phyloP scores from a whole-genome alignment of 768 basidiomycete genomes.

The Rhizopogon rudus region DNA sequence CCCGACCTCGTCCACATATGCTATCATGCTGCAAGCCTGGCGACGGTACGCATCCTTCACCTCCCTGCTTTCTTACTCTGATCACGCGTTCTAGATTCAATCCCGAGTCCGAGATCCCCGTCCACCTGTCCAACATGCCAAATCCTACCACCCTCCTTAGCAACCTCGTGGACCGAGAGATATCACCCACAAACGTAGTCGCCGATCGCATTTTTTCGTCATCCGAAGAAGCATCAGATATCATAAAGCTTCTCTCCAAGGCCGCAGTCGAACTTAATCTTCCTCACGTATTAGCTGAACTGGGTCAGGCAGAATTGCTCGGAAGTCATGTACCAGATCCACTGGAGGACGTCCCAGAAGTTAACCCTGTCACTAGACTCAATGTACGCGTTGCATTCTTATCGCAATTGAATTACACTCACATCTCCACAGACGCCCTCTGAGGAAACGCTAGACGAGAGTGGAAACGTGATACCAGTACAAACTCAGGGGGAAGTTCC shows the following conservation, averaged over 20 bases:
- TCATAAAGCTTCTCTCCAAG: constrained; percentile 53
- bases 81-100: constrained; percentile 30
- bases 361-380: constrained; percentile 51
- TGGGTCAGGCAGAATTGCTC: constrained; percentile 49
- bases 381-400: constrained; percentile 23
- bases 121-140: constrained; percentile 11
- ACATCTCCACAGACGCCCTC: constrained; percentile 10
- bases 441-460: constrained; percentile 14
- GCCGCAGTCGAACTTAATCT: constrained; percentile 56
- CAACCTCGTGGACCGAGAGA: constrained; percentile 42
- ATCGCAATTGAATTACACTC: not conserved
- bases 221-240: constrained; percentile 48
- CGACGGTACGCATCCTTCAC: constrained; percentile 38
- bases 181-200: constrained; percentile 48
- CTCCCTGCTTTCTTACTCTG: constrained; percentile 4
- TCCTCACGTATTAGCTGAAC: constrained; percentile 44
- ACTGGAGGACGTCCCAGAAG: constrained; percentile 53
- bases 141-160: constrained; percentile 32
- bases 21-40: constrained; percentile 59
- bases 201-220: constrained; percentile 51
- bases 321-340: constrained; percentile 37
- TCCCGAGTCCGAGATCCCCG: constrained; percentile 25
- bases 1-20: constrained; percentile 60
- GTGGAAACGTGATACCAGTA: constrained; percentile 17
- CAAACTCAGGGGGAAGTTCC: constrained; percentile 41